Evolutionary conservation across 305 asterid genomes (phyloP), one percentile per base, ranked within the genome.

Genomic region (Solanum aculeatissimum): DNA sequence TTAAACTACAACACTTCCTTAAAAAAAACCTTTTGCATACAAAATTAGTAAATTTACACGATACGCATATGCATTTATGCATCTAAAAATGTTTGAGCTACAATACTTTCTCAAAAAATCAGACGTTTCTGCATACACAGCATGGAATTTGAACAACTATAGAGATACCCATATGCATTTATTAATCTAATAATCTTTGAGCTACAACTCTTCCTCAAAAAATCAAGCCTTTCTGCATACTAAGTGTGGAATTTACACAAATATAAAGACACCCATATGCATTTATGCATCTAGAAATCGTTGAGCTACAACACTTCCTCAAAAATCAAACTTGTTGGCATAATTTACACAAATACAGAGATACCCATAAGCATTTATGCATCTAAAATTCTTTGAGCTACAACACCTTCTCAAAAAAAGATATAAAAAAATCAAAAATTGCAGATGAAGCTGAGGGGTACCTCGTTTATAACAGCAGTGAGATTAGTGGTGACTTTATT

Each of bases 391-490:
- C 35, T 60, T 60, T 27, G 0, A 27, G 71, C 71, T 62, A 0
- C 0, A 63, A 14, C 40, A 27, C 71, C 14, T 55, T 10, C 62
- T n/a, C 54, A 49, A 14, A 45, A 42, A 45, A 9, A 21, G 38
- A 65, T 63, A n/a, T 29, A 53, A 4, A 32, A 32, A 45, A 15
- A 32, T 2, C 29, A 55, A 83, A 47, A 43, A 32, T 49, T 79
- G 12, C 49, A 27, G 82, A 71, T 62, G 15, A 70, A 79, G 51
- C 55, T 58, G 2, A 83, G 29, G n/a, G 82, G 54, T 88, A 96
- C 99, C 98, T 96, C 99, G 74, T 90, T 92, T 81, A 96, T 96
- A 71, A 96, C 94, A 88, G 93, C 93, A 45, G 88, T 90, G 60
- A 96, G 95, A 90, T 91, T 93, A 63, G 90, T 86, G 11, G 98